Percentiles rank a stretch among this genome's conserved stretches.
phyloP scores from a whole-genome alignment of 306 rosid species.

The Quercus gilva region DNA sequence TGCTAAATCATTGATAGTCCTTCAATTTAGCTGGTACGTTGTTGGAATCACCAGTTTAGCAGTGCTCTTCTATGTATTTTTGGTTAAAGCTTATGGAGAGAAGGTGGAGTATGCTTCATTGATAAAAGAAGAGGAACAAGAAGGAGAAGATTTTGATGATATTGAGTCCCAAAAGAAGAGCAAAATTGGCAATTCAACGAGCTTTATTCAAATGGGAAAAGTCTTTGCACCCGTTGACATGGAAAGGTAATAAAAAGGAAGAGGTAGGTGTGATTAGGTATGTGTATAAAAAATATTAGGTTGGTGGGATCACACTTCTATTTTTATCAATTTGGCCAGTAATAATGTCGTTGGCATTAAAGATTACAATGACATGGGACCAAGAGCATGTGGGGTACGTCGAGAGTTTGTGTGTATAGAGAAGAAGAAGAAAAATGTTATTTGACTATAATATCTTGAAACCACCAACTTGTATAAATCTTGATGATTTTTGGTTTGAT shows the following conservation, averaged over 20 bases:
- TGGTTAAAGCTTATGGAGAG: conserved; percentile 37
- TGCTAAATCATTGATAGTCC: conserved; percentile 54
- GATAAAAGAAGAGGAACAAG: conserved; percentile 28
- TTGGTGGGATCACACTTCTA: conserved; percentile 18
- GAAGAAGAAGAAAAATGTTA: background rate
- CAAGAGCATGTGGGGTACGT: background rate
- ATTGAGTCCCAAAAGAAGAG: conserved; percentile 52
- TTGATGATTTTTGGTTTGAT: background rate
- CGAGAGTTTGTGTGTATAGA: background rate
- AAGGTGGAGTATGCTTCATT: conserved; percentile 40
- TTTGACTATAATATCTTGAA: background rate
- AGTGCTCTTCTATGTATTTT: conserved; percentile 35
- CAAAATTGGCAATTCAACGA: conserved; percentile 22
- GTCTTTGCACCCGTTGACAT: conserved; percentile 34
- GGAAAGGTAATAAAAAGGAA: conserved; percentile 38
- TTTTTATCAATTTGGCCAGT: conserved; percentile 20
- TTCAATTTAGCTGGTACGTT: conserved; percentile 72
- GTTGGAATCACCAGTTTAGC: conserved; percentile 38
- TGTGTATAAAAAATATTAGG: conserved; percentile 8
- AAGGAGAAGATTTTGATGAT: conserved; percentile 38
- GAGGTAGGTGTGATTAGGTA: conserved; percentile 10
- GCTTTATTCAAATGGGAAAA: conserved; percentile 48
- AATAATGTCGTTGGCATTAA: conserved; percentile 4
- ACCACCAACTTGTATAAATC: background rate
- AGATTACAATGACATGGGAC: background rate